phyloP scores from a whole-genome alignment of 2,329 filamentous ascomycete species.

The Exophiala spinifera region DNA sequence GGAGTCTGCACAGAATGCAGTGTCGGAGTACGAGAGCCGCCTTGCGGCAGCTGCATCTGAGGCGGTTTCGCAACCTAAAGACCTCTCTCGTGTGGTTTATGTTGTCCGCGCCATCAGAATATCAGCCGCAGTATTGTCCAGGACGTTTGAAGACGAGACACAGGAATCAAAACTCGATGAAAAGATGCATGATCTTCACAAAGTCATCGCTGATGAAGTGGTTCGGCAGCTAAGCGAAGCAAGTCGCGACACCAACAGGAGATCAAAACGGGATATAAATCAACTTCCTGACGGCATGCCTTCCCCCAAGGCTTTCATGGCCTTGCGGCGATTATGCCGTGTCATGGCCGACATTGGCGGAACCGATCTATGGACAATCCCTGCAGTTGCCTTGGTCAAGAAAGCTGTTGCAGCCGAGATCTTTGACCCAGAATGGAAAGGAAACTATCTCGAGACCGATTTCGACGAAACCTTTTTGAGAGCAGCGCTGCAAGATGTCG shows the following conservation, averaged over 20 bases:
- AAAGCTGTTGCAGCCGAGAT: conserved; percentile 9
- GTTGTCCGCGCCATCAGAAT: conserved; percentile 22
- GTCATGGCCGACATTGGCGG: conserved; percentile 28
- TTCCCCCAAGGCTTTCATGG: conserved; percentile 22
- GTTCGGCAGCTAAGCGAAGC: conserved; percentile 5
- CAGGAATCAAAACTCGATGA: conserved; percentile 8
- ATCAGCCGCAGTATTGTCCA: conserved; percentile 12
- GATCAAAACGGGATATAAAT: not conserved
- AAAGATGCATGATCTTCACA: conserved; percentile 12
- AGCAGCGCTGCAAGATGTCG: conserved; percentile 11
- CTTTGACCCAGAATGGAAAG: conserved; percentile 11
- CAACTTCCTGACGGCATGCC: conserved; percentile 24
- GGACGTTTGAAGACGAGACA: conserved; percentile 11
- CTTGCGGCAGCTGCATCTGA: conserved; percentile 8
- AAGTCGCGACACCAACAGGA: conserved; percentile 1
- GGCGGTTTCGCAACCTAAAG: not conserved
- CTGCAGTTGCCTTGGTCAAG: conserved; percentile 19
- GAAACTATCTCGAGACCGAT: conserved; percentile 14
- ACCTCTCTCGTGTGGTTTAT: conserved; percentile 1
- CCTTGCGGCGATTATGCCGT: conserved; percentile 21
- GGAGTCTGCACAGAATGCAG: conserved; percentile 5
- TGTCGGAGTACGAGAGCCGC: conserved; percentile 8
- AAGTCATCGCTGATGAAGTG: conserved; percentile 19
- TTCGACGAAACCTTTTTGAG: conserved; percentile 25
- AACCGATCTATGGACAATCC: conserved; percentile 25